Percentiles rank a stretch among this genome's conserved stretches.
Conservation (phyloP, 2,329 filamentous ascomycete genomes). For the Neofusicoccum laricinum region DNA sequence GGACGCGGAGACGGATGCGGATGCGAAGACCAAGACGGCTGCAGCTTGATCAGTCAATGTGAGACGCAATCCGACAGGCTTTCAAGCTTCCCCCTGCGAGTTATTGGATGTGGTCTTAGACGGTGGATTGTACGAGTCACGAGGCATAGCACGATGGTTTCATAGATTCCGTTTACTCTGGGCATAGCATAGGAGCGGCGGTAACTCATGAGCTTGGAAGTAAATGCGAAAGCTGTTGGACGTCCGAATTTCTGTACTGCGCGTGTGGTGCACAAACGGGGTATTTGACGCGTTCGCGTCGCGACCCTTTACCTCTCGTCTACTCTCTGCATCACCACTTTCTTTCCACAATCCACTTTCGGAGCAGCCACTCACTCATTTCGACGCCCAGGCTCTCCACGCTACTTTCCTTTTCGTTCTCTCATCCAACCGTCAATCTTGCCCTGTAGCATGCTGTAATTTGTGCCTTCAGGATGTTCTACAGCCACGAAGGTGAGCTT, state of each 20-base stretch:
- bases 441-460: background rate
- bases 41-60: background rate
- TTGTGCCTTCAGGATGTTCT: constrained; percentile 68
- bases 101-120: constrained; percentile 4
- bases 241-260: no score
- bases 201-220: background rate
- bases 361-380: background rate
- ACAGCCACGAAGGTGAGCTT: constrained; percentile 82
- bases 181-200: constrained; percentile 4
- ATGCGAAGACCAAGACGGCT: background rate
- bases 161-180: constrained; percentile 5
- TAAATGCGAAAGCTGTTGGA: background rate
- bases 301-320: background rate
- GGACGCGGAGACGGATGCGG: constrained; percentile 2
- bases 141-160: constrained; percentile 10
- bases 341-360: no score
- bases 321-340: no score
- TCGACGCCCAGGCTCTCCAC: background rate
- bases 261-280: no score
- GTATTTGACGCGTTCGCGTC: background rate
- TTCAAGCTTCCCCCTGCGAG: background rate
- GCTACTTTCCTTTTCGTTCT: background rate
- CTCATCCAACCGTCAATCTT: background rate
- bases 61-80: background rate
- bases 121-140: constrained; percentile 13